Conservation (phyloP, 257 asterid genomes). For the Forsythia viridissima region DNA sequence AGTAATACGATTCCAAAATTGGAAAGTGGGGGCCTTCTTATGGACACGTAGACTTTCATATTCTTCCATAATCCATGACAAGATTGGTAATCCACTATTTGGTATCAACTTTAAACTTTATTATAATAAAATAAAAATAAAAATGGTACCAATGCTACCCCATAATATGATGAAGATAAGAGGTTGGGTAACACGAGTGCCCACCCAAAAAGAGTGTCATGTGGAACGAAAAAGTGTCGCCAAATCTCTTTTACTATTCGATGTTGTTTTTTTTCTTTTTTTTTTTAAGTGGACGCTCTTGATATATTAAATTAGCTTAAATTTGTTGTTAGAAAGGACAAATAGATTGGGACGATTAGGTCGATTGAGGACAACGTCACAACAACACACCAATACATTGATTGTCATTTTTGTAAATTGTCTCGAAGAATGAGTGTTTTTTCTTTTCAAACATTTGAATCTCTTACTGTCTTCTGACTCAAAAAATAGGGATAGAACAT, state of each 20-base stretch:
- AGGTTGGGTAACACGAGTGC: constrained; percentile 34
- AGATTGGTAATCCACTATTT: constrained; percentile 22
- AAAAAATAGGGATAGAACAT: background rate
- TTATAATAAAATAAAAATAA: background rate
- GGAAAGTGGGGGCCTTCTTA: constrained; percentile 11
- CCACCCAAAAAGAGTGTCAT: constrained; percentile 16
- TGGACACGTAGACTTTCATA: constrained; percentile 17
- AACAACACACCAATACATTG: background rate
- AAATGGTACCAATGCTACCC: constrained; percentile 4
- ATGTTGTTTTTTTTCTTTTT: background rate
- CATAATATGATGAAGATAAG: constrained; percentile 10
- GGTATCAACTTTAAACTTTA: background rate
- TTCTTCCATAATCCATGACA: constrained; percentile 31
- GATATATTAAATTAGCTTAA: background rate
- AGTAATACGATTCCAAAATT: background rate
- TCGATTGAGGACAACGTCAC: background rate
- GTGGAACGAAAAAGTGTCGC: constrained; percentile 22
- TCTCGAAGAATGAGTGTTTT: no score
- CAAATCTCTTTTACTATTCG: constrained; percentile 1
- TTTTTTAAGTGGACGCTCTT: background rate
- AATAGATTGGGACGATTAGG: background rate
- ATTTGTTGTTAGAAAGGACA: background rate
- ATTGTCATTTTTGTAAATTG: background rate
- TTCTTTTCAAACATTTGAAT: no score
- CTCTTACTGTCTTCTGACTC: no score